These are phyloP conservation scores for Dimargaris xerosporica DNA, from an alignment of 192 early-diverging fungal species.

Conservation along the genomic window DNA sequence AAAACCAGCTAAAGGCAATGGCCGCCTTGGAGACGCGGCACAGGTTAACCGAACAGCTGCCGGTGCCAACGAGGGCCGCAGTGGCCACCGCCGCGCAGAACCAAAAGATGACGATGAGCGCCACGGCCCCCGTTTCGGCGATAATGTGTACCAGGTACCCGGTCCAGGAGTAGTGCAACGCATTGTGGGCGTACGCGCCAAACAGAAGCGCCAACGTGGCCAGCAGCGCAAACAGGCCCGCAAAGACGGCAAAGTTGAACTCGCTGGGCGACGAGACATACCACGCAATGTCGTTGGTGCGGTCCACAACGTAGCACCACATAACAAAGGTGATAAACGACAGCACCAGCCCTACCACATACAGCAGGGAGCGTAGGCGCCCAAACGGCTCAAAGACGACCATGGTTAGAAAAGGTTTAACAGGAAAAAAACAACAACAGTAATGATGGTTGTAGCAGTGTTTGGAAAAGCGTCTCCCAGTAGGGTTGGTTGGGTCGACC, in stretches of 20 bases:
- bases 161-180: not conserved
- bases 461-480: too few species aligned
- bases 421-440: too few species aligned
- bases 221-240: not conserved
- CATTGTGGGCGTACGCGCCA: not conserved
- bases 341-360: not conserved
- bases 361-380: not conserved
- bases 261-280: not conserved
- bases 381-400: not conserved
- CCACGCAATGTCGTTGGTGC: not conserved
- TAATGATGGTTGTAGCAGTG: too few species aligned
- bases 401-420: too few species aligned
- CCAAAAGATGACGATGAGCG: not conserved
- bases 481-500: too few species aligned
- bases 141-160: not conserved
- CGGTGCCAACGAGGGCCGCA: not conserved
- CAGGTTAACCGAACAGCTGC: not conserved
- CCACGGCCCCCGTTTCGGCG: not conserved
- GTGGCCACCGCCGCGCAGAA: constrained; percentile 9
- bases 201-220: not conserved
- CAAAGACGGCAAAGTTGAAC: constrained; percentile 7
- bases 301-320: constrained; percentile 9
- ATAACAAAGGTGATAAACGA: constrained; percentile 8
- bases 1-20: constrained; percentile 12
- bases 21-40: constrained; percentile 7